Conservation (phyloP, 345 rosid species). For the Aquilaria sinensis region DNA sequence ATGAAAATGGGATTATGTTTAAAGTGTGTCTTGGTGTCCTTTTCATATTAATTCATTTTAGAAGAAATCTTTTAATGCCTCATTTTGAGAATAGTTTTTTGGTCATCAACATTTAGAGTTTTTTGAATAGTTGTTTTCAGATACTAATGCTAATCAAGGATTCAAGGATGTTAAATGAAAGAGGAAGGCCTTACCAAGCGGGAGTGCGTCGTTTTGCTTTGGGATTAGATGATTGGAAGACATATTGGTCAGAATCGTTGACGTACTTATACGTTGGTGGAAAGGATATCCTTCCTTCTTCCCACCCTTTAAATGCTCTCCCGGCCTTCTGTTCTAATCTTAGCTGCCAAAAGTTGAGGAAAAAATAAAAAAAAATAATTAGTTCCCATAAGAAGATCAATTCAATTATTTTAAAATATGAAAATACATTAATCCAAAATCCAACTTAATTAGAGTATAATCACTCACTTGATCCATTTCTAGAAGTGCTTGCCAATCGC, state of each 20-base stretch:
- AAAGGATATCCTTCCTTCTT: conserved; percentile 67
- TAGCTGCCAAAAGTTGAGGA: no score
- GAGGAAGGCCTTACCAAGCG: conserved; percentile 53
- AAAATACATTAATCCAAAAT: no score
- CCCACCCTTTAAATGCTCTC: conserved; percentile 69
- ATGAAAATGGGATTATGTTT: no score
- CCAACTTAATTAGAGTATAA: no score
- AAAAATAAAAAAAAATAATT: no score
- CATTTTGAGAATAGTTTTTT: background rate
- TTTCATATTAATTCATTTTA: no score
- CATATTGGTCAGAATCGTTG: conserved; percentile 57
- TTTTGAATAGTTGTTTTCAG: background rate
- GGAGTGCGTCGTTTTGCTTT: conserved; percentile 69
- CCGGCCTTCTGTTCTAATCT: conserved; percentile 64
- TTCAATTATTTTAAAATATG: no score
- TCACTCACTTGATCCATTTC: conserved; percentile 49
- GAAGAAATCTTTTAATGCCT: background rate
- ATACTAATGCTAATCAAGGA: no score
- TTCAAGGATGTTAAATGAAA: background rate
- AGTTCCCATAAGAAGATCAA: background rate
- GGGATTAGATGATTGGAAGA: conserved; percentile 41
- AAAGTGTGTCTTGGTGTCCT: no score
- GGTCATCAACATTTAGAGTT: background rate
- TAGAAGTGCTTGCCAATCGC: conserved; percentile 77
- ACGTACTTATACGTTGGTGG: conserved; percentile 85